Percentiles rank a stretch among this genome's conserved stretches.
phyloP scores from a whole-genome alignment of 345 rosid genomes.

The Aethionema arabicum region DNA sequence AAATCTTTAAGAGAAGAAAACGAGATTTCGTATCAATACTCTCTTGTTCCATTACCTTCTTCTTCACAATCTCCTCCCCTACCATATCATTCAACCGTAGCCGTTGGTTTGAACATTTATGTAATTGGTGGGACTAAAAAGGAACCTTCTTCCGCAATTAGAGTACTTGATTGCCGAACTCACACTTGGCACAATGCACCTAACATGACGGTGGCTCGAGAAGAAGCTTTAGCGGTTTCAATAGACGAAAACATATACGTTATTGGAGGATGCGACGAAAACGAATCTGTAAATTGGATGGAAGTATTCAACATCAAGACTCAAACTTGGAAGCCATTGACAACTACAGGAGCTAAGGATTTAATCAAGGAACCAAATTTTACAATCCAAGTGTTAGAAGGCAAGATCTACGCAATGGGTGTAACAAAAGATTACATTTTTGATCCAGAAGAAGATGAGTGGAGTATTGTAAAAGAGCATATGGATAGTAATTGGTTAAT shows the following conservation, averaged over 20 bases:
- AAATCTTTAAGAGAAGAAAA: conserved; percentile 5
- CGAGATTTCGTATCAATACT: conserved; percentile 4
- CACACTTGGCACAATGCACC: conserved; percentile 55
- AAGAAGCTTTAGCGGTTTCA: conserved; percentile 49
- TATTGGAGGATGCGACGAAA: conserved; percentile 11
- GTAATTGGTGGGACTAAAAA: conserved; percentile 53
- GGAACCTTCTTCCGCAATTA: conserved; percentile 41
- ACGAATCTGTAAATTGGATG: background rate
- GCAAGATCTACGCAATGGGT: background rate
- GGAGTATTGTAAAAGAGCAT: background rate
- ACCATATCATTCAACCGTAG: conserved; percentile 34
- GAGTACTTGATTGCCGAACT: conserved; percentile 60
- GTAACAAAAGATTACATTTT: background rate
- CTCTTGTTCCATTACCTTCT: conserved; percentile 22
- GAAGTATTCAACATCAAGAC: background rate
- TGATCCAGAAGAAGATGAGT: background rate
- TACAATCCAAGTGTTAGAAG: background rate
- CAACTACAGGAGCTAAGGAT: background rate
- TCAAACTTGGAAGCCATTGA: background rate
- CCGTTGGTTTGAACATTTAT: conserved; percentile 46
- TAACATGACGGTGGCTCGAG: conserved; percentile 51
- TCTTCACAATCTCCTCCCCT: background rate
- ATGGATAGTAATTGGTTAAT: background rate
- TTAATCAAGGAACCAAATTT: background rate
- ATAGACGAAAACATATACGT: conserved; percentile 51